Evolutionary conservation across 2,329 filamentous ascomycete species (phyloP).

Genomic region (Clonostachys byssicola): DNA sequence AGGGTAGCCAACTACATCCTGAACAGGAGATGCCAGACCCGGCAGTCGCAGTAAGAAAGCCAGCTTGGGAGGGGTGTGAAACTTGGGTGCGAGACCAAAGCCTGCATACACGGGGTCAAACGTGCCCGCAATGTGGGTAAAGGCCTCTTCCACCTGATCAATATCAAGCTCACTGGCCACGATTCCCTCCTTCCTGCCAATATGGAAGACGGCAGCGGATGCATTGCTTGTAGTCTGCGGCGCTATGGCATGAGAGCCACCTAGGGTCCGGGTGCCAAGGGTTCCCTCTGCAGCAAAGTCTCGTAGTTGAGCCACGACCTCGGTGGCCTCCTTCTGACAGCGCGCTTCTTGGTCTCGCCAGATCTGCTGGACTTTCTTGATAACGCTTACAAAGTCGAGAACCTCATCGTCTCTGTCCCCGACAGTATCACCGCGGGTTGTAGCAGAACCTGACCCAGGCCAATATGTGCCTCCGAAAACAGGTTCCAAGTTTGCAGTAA

Average conservation of each 20-base stretch:
- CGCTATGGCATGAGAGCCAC: constrained; percentile 17
- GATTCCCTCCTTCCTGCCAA: background rate
- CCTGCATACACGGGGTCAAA: constrained; percentile 78
- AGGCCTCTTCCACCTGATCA: constrained; percentile 88
- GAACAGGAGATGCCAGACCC: constrained; percentile 66
- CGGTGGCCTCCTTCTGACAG: constrained; percentile 77
- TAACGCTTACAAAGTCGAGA: constrained; percentile 77
- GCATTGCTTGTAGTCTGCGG: constrained; percentile 20
- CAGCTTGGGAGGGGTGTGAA: constrained; percentile 82
- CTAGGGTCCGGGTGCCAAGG: constrained; percentile 40
- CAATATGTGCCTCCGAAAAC: constrained; percentile 97
- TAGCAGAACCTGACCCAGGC: constrained; percentile 67
- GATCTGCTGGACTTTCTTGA: constrained; percentile 69
- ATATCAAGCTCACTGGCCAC: constrained; percentile 71
- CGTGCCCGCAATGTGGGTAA: constrained; percentile 72
- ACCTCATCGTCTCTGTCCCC: constrained; percentile 48
- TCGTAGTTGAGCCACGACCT: constrained; percentile 75
- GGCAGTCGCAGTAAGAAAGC: constrained; percentile 75
- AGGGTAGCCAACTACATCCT: constrained; percentile 80
- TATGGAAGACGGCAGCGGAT: constrained; percentile 11
- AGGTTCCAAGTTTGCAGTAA: constrained; percentile 88
- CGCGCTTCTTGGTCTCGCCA: constrained; percentile 84
- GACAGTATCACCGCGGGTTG: constrained; percentile 28
- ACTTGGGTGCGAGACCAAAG: constrained; percentile 81
- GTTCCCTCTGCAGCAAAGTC: constrained; percentile 89